A percentile compares a stretch with the other conserved stretches of the same genome.
Evolutionary conservation across 2,329 filamentous ascomycete genomes (phyloP).

Genomic region (Diaporthe australafricana): DNA sequence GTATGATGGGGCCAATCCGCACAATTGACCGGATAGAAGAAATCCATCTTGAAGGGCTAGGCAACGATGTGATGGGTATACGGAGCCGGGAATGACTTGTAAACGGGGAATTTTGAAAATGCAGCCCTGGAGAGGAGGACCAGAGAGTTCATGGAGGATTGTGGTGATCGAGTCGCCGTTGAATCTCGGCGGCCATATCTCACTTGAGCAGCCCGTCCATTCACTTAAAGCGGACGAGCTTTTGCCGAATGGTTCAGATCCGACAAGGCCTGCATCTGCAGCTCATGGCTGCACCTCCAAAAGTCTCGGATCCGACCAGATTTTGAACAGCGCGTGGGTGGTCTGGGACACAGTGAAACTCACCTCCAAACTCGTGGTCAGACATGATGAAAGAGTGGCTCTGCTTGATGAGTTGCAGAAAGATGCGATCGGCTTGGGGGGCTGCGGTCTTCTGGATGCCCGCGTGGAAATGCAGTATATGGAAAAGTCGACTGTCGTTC

Average conservation of each 20-base stretch:
- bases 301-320: neutral
- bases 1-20: neutral
- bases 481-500: neutral
- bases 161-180: neutral
- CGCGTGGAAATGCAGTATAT: neutral
- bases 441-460: neutral
- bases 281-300: neutral
- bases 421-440: neutral
- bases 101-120: neutral
- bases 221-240: conserved; percentile 9
- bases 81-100: neutral
- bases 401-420: neutral
- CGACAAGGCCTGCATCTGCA: neutral
- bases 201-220: conserved; percentile 15
- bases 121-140: neutral
- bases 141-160: neutral
- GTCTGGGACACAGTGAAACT: conserved; percentile 45
- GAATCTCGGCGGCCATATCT: neutral
- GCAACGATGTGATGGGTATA: neutral
- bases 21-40: neutral
- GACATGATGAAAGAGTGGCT: conserved; percentile 61
- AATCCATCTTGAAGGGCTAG: neutral
- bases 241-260: neutral
- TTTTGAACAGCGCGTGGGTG: neutral
- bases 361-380: conserved; percentile 74